These are phyloP conservation scores for Yamadazyma ubonensis DNA, from an alignment of 805 yeast genomes.

Conservation along the genomic window DNA sequence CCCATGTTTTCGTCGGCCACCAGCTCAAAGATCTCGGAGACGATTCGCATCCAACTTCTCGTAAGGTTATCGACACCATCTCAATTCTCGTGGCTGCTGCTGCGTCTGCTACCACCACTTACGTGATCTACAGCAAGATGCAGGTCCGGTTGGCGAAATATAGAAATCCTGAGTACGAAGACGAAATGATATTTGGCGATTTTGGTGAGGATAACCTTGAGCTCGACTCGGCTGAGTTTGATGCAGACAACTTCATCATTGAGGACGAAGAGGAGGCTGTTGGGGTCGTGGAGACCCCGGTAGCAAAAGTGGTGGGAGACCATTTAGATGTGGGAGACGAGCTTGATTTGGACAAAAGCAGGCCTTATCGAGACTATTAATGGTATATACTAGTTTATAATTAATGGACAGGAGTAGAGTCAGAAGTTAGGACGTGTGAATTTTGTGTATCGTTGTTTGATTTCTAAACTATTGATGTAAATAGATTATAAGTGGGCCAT, in stretches of 20 bases:
- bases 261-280: constrained; percentile 32
- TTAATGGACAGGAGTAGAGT: too few relatives aligned
- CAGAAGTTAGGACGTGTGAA: too few relatives aligned
- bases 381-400: too few relatives aligned
- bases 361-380: constrained; percentile 3
- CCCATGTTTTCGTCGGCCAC: constrained; percentile 76
- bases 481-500: too few relatives aligned
- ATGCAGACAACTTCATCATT: constrained; percentile 41
- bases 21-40: constrained; percentile 70
- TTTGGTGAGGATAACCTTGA: constrained; percentile 36
- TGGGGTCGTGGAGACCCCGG: background rate
- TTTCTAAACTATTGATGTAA: too few relatives aligned
- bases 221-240: constrained; percentile 36
- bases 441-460: too few relatives aligned
- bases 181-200: constrained; percentile 35
- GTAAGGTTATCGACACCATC: constrained; percentile 59
- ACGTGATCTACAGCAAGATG: constrained; percentile 61
- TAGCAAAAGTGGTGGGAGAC: background rate
- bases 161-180: constrained; percentile 17
- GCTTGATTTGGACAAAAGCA: background rate
- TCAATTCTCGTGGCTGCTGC: constrained; percentile 57
- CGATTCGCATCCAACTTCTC: constrained; percentile 43
- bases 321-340: background rate
- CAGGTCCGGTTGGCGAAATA: constrained; percentile 34
- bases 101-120: constrained; percentile 61